Evolutionary conservation across 78 protist genomes (phyloP).

Genomic region (Dictyostelium discoideum): dicty_2.7 NC_007089.4:1937001-1937500

Average conservation of each 20-base stretch:
- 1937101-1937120: neutral
- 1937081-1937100: neutral
- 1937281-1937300: neutral
- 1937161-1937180: neutral
- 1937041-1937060: neutral
- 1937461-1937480: neutral
- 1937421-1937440: neutral
- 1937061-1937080: neutral
- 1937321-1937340: neutral
- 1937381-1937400: neutral
- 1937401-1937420: neutral
- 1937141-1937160: neutral
- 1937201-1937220: neutral
- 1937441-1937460: neutral
- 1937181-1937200: neutral
- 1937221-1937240: too few relatives aligned
- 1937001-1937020: neutral
- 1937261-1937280: neutral
- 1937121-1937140: neutral
- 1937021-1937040: neutral
- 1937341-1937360: neutral
- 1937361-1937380: neutral
- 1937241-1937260: neutral
- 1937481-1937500: neutral
- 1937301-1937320: neutral